Evolutionary conservation across 2,329 filamentous ascomycete genomes (phyloP), one percentile per base, ranked within the genome.

Genomic region (Neoascochyta sp.): DNA sequence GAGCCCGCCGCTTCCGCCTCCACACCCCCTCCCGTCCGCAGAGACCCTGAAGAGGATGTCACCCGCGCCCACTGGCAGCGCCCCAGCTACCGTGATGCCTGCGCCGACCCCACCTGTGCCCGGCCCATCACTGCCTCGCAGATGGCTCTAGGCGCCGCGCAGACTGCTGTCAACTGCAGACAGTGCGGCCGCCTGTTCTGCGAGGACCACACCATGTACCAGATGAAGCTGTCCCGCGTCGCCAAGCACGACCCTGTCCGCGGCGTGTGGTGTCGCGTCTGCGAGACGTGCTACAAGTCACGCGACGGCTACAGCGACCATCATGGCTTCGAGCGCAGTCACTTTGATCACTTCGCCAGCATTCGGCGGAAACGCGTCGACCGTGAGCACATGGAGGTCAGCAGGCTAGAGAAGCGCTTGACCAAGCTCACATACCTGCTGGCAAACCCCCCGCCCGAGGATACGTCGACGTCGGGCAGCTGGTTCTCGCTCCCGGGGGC

Each of bases 201-300:
- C 63, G 92, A 96, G 56, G 86, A 90, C 49, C 92, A 98, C 61
- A 96, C 92, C 29, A 95, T 98, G 89, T 98, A 96, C 57, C 90
- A 98, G 68, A 96, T 96, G 85, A 95, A 93, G 69, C 73, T 98
- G 8, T 95, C 89, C 7, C 75, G 89, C 32, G 83, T 88, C 16
- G 92, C 92, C 4, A 76, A 81, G 36, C 87, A 95, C 63, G 92
- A 98, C 43, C 90, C 92, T 0, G 78, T 92, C 2, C 73, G 90
- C 40, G 92, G 92, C 6, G 77, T 86, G 47, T 98, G 92, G 92
- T 94, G 86, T 50, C 71, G 92, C 29, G 90, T 96, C 2, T 98
- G 92, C 58, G 92, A 98, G 68, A 96, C 92, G n/a, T 98, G 92
- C 66, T 98, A 92, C 68, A 96, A 95, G 67, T 95, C 88, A 29